Conservation (phyloP, 202 grass and related monocot species). For the Cymbopogon flexuosus region DNA sequence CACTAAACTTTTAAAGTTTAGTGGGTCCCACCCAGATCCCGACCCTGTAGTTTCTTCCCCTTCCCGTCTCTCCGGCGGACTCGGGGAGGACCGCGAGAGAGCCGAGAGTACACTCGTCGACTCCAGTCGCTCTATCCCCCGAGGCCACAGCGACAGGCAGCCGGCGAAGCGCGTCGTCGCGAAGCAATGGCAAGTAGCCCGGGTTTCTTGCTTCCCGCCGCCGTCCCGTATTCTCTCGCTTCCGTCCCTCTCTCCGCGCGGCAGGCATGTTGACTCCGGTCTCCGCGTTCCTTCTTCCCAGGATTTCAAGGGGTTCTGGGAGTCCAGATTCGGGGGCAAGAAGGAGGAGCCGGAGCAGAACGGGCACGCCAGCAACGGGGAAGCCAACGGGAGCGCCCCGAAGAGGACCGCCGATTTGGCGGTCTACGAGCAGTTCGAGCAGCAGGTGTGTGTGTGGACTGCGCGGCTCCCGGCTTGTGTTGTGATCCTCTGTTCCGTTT, state of each 20-base stretch:
- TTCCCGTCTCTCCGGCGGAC: conserved; percentile 22
- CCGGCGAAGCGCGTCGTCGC: neutral
- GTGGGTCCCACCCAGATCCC: conserved; percentile 15
- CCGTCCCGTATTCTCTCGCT: neutral
- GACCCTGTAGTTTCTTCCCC: neutral
- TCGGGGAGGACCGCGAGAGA: neutral
- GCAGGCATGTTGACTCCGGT: neutral
- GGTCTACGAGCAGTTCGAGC: conserved; percentile 92
- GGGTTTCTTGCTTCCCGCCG: too few species aligned
- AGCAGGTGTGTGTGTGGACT: conserved; percentile 49
- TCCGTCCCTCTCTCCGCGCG: neutral
- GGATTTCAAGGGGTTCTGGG: conserved; percentile 71
- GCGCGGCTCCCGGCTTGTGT: neutral
- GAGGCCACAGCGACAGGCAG: neutral
- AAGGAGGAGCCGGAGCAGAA: conserved; percentile 36
- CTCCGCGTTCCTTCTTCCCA: conserved; percentile 4
- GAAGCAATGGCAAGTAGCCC: conserved; percentile 23
- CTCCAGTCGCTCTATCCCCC: conserved; percentile 1
- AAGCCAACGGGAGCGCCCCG: conserved; percentile 50
- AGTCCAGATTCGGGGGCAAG: conserved; percentile 61
- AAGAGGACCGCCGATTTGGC: conserved; percentile 67
- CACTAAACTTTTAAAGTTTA: too few species aligned
- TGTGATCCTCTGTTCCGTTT: neutral
- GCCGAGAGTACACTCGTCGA: conserved; percentile 6
- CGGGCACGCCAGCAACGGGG: conserved; percentile 9